Percentiles rank a stretch among this genome's conserved stretches.
These are phyloP conservation scores for Amauroascus verrucosus DNA, from an alignment of 2,329 filamentous ascomycete species.

Conservation along the genomic window DNA sequence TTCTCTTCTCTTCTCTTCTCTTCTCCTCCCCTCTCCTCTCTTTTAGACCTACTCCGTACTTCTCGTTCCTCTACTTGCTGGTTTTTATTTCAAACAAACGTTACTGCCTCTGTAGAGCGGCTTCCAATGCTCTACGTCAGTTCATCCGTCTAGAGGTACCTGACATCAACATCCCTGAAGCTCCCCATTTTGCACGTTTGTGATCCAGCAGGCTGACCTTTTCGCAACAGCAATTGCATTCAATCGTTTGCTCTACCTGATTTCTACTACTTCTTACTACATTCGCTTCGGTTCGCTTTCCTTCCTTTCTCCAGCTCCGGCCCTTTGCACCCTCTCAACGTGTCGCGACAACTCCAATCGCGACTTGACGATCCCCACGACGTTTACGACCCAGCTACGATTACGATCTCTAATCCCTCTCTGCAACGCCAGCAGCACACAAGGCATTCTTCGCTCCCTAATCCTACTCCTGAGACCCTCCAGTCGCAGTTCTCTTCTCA, in stretches of 20 bases:
- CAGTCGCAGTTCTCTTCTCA: conserved; percentile 10
- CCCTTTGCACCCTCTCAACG: conserved; percentile 14
- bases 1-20: neutral
- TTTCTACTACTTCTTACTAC: neutral
- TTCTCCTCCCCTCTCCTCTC: neutral
- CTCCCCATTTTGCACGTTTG: neutral
- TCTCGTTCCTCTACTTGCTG: too few species aligned
- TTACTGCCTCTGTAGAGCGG: too few species aligned
- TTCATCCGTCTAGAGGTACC: neutral
- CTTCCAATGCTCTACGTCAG: conserved; percentile 4
- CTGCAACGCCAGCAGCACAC: conserved; percentile 41
- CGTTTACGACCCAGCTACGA: conserved; percentile 40
- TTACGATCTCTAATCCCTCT: conserved; percentile 31
- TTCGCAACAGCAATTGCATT: conserved; percentile 2
- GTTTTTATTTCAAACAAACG: too few species aligned
- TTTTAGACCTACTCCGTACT: too few species aligned
- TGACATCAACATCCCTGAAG: neutral
- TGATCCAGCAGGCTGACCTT: neutral
- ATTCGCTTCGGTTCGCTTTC: neutral
- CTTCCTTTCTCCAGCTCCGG: neutral
- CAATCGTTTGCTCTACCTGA: neutral
- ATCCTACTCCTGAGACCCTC: conserved; percentile 32
- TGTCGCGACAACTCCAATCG: conserved; percentile 36
- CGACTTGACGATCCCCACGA: conserved; percentile 46
- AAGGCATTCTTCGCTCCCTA: conserved; percentile 21